Base-by-base conservation (phyloP, 2,329 filamentous ascomycete species). In the Apiospora rasikravindrae region DNA sequence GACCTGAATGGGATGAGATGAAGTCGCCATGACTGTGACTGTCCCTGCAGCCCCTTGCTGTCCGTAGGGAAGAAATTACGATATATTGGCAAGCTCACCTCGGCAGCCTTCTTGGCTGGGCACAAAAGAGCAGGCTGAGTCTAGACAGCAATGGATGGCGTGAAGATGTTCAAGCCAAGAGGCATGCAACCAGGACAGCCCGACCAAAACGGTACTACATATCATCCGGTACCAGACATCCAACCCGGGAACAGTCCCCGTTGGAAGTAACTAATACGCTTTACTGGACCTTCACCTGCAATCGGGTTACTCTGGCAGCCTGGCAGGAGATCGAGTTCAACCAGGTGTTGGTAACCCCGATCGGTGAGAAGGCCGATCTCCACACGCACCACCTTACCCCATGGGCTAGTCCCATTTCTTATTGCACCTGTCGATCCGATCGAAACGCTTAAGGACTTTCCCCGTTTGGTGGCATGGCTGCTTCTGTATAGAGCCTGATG, bases 1-100 rank as follows among this genome's bases (percentile, higher is more conserved):
- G 3, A 73, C 69, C 16, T 71, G 71, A n/a, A 53, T 19, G 6
- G 42, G 11, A 33, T 49, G 57, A 33, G 53, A 26, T 42, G 45
- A 47, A 10, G 37, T 22, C 42, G 57, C 22, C 61, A 51, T 68
- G 6, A 44, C 70, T 33, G 26, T 10, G n/a, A n/a, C 33, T 19
- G 14, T 33, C 19, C 29, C 40, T 40, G 40, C 37, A 37, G 37
- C 40, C 26, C 14, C 45, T 19, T 22, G 6, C 19, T 33, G 2
- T 57, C 26, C 11, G 26, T 26, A 19, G n/a, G 11, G n/a, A 24
- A 51, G n/a, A 10, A 22, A n/a, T 24, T 24, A 10, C 13, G 7
- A 22, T n/a, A 24, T 51, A 24, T 24, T 0, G 22, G 2, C 8
- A 45, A 45, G 14, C 47, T 24, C 37, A 4, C 4, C 37, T 37